These are phyloP conservation scores for Hyaloscypha hepaticicola DNA, from an alignment of 495 filamentous ascomycete genomes.

Conservation along the genomic window DNA sequence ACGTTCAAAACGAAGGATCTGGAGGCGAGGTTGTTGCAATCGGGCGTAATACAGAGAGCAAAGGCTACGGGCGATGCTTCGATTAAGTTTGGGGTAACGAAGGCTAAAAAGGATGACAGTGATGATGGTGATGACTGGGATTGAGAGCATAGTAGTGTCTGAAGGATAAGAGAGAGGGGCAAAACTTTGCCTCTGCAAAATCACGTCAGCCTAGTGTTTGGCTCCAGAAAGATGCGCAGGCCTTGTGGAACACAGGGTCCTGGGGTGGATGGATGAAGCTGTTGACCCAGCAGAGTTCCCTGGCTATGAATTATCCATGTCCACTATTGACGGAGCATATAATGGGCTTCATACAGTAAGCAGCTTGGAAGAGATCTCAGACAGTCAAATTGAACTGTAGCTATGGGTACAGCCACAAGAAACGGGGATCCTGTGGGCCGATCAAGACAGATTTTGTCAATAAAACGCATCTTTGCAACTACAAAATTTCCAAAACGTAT, in stretches of 20 bases:
- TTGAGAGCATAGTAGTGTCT: slow-evolving; percentile 36
- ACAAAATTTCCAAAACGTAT: too few relatives aligned
- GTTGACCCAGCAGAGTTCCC: too few relatives aligned
- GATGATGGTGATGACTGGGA: slow-evolving; percentile 65
- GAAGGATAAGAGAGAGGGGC: background rate
- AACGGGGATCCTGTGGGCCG: too few relatives aligned
- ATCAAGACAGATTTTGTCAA: too few relatives aligned
- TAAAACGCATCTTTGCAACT: too few relatives aligned
- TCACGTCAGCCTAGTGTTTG: background rate
- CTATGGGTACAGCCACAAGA: too few relatives aligned
- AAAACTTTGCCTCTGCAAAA: too few relatives aligned
- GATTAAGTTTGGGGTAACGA: slow-evolving; percentile 35
- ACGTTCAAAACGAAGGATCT: slow-evolving; percentile 61
- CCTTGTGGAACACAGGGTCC: background rate
- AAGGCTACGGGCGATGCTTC: slow-evolving; percentile 49
- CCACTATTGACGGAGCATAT: too few relatives aligned
- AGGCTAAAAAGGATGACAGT: slow-evolving; percentile 44
- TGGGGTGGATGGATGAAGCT: background rate
- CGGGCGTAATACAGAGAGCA: slow-evolving; percentile 56
- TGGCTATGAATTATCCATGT: too few relatives aligned
- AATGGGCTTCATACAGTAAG: too few relatives aligned
- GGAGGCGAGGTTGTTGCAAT: slow-evolving; percentile 60
- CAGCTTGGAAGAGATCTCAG: too few relatives aligned
- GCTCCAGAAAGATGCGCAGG: background rate
- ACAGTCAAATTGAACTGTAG: too few relatives aligned